These are phyloP conservation scores for Arachis monticola DNA, from an alignment of 331 rosid genomes.

Conservation along the genomic window DNA sequence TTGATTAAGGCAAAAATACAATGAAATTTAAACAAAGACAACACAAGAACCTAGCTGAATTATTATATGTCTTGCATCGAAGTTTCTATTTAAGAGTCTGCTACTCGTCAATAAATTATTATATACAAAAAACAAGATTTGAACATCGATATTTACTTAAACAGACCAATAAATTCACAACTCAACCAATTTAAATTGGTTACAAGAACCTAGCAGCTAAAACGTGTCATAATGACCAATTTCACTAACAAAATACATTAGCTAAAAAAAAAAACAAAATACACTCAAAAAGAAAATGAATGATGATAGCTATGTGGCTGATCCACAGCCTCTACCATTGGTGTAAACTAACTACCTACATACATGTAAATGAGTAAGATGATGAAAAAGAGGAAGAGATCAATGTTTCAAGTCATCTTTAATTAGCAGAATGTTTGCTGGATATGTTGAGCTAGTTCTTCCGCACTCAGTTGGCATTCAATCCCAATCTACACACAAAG, in stretches of 20 bases:
- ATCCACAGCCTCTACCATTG: constrained; percentile 14
- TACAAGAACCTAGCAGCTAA: background rate
- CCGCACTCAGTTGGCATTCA: constrained; percentile 97
- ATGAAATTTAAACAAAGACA: no score
- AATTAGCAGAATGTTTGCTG: constrained; percentile 88
- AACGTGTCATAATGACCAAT: constrained; percentile 4
- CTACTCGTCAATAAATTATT: no score
- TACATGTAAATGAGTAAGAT: constrained; percentile 10
- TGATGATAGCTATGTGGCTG: constrained; percentile 27
- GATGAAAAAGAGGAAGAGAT: background rate
- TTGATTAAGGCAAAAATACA: no score
- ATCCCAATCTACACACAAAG: constrained; percentile 66
- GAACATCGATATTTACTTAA: no score
- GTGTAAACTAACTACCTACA: constrained; percentile 22
- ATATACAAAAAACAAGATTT: no score
- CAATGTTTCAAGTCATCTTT: constrained; percentile 19
- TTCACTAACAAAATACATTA: constrained; percentile 8
- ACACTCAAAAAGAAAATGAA: constrained; percentile 10
- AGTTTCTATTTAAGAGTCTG: no score
- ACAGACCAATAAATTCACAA: no score
- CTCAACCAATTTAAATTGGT: no score
- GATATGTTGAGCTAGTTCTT: constrained; percentile 90
- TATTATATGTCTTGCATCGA: no score
- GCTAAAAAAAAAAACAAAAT: background rate
- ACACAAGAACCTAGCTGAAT: no score